These are phyloP conservation scores for Hypoxylon intermedium DNA, from an alignment of 495 filamentous ascomycete species.

Conservation along the genomic window DNA sequence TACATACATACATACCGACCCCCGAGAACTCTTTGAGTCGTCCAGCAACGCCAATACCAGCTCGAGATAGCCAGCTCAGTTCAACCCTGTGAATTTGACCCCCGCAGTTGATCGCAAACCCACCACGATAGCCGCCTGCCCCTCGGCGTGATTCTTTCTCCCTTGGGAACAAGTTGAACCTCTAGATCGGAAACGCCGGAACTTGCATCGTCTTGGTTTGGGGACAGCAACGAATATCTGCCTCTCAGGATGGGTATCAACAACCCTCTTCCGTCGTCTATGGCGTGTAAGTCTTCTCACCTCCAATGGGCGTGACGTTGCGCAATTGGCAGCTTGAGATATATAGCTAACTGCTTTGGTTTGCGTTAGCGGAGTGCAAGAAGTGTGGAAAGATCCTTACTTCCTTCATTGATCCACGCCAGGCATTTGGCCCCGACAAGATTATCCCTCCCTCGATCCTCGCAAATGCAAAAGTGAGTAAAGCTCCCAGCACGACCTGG, in stretches of 20 bases:
- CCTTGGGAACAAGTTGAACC: neutral
- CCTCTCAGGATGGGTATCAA: constrained; percentile 61
- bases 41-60: neutral
- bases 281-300: constrained; percentile 59
- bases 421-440: constrained; percentile 96
- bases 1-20: no score
- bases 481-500: neutral
- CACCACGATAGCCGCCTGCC: neutral
- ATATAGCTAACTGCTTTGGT: constrained; percentile 16
- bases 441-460: constrained; percentile 93
- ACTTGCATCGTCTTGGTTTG: neutral
- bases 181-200: constrained; percentile 24
- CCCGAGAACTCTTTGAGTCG: neutral
- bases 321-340: neutral
- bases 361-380: constrained; percentile 77
- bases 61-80: neutral
- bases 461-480: constrained; percentile 83
- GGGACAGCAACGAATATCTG: constrained; percentile 7
- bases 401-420: constrained; percentile 92
- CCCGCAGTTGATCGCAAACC: constrained; percentile 23
- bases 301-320: constrained; percentile 11
- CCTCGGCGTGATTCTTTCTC: no score
- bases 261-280: constrained; percentile 65
- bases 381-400: constrained; percentile 92
- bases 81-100: neutral